A percentile compares a stretch with the other conserved stretches of the same genome.
Evolutionary conservation across 1,284 basidiomycete species (phyloP).

Genomic region (Acaromyces ingoldii): DNA sequence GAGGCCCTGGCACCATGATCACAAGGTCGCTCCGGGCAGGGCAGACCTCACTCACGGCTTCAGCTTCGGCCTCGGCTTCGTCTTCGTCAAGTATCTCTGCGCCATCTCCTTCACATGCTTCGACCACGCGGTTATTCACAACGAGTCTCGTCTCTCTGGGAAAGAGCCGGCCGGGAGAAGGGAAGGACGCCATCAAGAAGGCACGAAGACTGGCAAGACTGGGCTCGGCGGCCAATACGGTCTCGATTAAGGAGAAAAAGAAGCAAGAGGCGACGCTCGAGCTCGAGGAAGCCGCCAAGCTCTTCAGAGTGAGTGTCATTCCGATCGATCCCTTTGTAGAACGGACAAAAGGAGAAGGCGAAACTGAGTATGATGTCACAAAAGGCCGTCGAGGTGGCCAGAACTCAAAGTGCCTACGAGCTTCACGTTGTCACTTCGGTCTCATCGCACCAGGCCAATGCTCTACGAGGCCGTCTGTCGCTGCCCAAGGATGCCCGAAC

Average conservation of each 20-base stretch:
- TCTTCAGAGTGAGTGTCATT: constrained; percentile 12
- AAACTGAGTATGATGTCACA: too few species aligned
- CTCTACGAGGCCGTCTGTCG: constrained; percentile 43
- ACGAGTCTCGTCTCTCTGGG: too few species aligned
- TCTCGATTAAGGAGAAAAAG: background rate
- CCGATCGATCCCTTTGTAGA: too few species aligned
- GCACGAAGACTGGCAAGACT: constrained; percentile 7
- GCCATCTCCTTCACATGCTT: too few species aligned
- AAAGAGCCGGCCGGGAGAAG: constrained; percentile 18
- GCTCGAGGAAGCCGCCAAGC: constrained; percentile 11
- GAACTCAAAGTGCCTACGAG: constrained; percentile 44
- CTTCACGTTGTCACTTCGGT: constrained; percentile 47
- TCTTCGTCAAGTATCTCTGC: too few species aligned
- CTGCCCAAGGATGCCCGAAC: constrained; percentile 39
- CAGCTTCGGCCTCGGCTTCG: too few species aligned
- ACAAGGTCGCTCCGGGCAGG: too few species aligned
- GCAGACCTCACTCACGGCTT: too few species aligned
- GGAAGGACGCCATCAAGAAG: constrained; percentile 12
- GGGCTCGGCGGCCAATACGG: constrained; percentile 1
- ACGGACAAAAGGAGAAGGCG: too few species aligned
- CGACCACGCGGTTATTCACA: too few species aligned
- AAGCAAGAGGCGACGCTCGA: background rate
- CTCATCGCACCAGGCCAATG: constrained; percentile 45
- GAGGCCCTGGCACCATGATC: too few species aligned
- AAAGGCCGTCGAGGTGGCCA: constrained; percentile 24